phyloP scores from a whole-genome alignment of 352 stramenopile genomes.

The Phytophthora colocasiae region DNA sequence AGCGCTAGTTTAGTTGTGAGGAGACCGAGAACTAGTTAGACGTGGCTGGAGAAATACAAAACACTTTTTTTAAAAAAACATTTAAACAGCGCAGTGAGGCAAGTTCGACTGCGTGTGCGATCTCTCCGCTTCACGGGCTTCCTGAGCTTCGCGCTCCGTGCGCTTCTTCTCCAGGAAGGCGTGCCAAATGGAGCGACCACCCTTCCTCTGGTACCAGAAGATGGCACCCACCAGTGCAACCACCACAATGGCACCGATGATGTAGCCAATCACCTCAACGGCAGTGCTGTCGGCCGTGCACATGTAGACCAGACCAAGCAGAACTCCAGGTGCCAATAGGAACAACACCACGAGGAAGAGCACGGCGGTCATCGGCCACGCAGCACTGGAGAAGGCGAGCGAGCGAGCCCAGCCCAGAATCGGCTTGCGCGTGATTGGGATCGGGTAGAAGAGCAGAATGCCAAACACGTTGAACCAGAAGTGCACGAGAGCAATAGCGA shows the following conservation, averaged over 20 bases:
- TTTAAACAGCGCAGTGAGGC: conserved; percentile 29
- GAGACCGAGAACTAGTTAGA: too few relatives aligned
- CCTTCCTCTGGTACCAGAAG: conserved; percentile 55
- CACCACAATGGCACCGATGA: conserved; percentile 38
- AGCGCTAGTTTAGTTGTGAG: too few relatives aligned
- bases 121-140: conserved; percentile 7
- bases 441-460: conserved; percentile 92
- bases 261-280: conserved; percentile 45
- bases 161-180: conserved; percentile 53
- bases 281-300: conserved; percentile 44
- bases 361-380: conserved; percentile 61
- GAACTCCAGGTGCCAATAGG: conserved; percentile 51
- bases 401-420: conserved; percentile 75
- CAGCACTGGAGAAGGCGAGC: conserved; percentile 71
- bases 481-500: conserved; percentile 92
- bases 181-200: conserved; percentile 47
- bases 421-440: conserved; percentile 85
- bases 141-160: conserved; percentile 33
- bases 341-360: conserved; percentile 63
- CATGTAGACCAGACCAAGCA: conserved; percentile 65
- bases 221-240: conserved; percentile 7
- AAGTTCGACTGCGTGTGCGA: conserved; percentile 28
- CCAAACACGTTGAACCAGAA: conserved; percentile 94
- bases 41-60: conserved; percentile 1
- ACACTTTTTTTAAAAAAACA: too few relatives aligned